Conservation (phyloP, 768 basidiomycete species). For the Psilocybe subaeruginosa region DNA sequence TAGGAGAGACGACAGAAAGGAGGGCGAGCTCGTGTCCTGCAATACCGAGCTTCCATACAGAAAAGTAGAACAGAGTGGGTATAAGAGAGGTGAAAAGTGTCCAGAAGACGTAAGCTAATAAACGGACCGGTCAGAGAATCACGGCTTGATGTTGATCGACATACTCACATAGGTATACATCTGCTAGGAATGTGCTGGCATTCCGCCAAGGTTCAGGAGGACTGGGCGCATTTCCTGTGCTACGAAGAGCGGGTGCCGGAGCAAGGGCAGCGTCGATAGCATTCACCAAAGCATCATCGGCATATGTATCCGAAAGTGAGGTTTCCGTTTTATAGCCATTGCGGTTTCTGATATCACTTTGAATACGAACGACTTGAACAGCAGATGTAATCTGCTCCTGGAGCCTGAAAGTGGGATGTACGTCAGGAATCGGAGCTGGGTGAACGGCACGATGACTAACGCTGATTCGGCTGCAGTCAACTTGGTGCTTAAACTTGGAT, state of each 20-base stretch:
- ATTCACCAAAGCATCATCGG: conserved; percentile 5
- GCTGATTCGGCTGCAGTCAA: conserved; percentile 6
- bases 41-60: conserved; percentile 87
- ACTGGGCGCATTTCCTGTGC: neutral
- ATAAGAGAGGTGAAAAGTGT: conserved; percentile 80
- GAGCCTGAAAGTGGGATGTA: conserved; percentile 23
- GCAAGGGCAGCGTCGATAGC: conserved; percentile 11
- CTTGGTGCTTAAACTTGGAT: conserved; percentile 15
- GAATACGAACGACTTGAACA: conserved; percentile 3
- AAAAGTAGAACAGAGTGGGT: conserved; percentile 88
- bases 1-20: conserved; percentile 70
- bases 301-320: neutral
- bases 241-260: neutral
- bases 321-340: conserved; percentile 4
- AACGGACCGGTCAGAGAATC: conserved; percentile 12
- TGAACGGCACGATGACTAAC: conserved; percentile 8
- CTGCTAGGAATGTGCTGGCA: conserved; percentile 37
- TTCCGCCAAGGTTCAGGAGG: conserved; percentile 1
- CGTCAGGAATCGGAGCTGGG: neutral
- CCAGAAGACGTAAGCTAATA: conserved; percentile 80
- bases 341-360: conserved; percentile 10
- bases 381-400: conserved; percentile 2
- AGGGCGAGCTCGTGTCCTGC: conserved; percentile 82
- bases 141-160: conserved; percentile 2
- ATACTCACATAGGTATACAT: conserved; percentile 61